Evolutionary conservation across 177 flowering plant genomes (phyloP), one percentile per base, ranked within the genome.

Genomic region (Vitis hybrid): DNA sequence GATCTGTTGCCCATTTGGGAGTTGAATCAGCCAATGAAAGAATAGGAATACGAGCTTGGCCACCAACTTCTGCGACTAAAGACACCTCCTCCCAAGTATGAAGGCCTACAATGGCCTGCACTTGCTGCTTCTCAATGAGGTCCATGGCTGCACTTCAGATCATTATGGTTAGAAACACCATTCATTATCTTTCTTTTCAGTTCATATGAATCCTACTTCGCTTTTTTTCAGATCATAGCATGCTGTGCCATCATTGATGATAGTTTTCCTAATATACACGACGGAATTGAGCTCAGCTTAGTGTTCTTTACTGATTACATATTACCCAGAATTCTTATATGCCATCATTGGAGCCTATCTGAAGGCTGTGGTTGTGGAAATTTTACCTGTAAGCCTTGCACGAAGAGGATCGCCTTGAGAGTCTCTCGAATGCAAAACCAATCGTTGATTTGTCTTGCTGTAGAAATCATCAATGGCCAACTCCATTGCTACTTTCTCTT

Each of bases 41-140:
- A 14, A 82, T 60, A 5, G 87, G 85, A 9, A 80, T 55, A 15
- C 64, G 57, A 26, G 17, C 17, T 21, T 66, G 45, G 49, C 30
- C 63, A 2, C 77, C 71, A 5, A 72, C 23, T 18, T 79, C 79
- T 2, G 76, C 83, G 51, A 80, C 76, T 14, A 69, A 19, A 1
- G 79, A 74, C 15, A 75, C 60, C 59, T 72, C 82, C 57, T 78
- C 77, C 87, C 83, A 81, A 62, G 79, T 62, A 14, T 70, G 71
- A 30, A 75, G 70, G 18, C 83, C 84, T 52, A 84, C 10, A 21
- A 84, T 75, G 30, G 73, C 83, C 68, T 74, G 75, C 19, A 76
- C 82, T 19, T 59, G 52, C 56, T 74, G 52, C 59, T 55, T 67
- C 5, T 57, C 34, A 32, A 80, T 74, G 21, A 80, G 81, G 18